Percentiles rank a stretch among this genome's conserved stretches.
Evolutionary conservation across 2,329 filamentous ascomycete genomes (phyloP).

Genomic region (Diplodia corticola): DNA sequence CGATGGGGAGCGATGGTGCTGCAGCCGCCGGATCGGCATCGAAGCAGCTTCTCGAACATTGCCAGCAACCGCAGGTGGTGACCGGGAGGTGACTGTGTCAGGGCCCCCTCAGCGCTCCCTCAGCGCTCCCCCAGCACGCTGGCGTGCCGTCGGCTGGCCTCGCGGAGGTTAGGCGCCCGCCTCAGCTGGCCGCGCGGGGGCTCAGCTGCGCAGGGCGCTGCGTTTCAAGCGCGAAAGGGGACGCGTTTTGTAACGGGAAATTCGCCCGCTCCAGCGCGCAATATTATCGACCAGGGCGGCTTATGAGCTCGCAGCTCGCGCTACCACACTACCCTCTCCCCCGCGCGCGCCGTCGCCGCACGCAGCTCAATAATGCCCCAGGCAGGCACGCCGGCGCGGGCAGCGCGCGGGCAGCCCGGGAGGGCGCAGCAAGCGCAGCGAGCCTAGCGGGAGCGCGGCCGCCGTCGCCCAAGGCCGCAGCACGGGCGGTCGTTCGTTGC

Average conservation of each 20-base stretch:
- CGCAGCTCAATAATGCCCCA: not conserved
- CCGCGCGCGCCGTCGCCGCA: not conserved
- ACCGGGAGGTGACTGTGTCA: not conserved
- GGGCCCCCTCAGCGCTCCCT: too few relatives aligned
- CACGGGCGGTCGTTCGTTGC: too few relatives aligned
- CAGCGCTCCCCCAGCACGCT: too few relatives aligned
- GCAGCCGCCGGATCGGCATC: not conserved
- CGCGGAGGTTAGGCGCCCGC: not conserved
- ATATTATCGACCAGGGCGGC: not conserved
- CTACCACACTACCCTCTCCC: not conserved
- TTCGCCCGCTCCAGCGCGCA: not conserved
- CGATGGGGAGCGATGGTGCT: too few relatives aligned
- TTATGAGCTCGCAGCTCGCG: not conserved
- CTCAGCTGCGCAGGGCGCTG: constrained; percentile 7
- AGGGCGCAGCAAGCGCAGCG: not conserved
- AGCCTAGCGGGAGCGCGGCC: not conserved
- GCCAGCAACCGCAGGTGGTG: not conserved
- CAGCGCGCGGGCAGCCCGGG: not conserved
- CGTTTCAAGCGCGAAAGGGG: not conserved
- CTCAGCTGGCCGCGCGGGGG: not conserved
- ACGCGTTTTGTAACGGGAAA: constrained; percentile 4
- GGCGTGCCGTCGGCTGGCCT: not conserved
- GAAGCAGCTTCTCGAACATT: constrained; percentile 14
- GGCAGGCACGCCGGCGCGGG: constrained; percentile 3
- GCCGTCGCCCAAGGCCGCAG: not conserved